phyloP scores from a whole-genome alignment of 2,329 filamentous ascomycete species.

The Chaetomiaceae sp. region DNA sequence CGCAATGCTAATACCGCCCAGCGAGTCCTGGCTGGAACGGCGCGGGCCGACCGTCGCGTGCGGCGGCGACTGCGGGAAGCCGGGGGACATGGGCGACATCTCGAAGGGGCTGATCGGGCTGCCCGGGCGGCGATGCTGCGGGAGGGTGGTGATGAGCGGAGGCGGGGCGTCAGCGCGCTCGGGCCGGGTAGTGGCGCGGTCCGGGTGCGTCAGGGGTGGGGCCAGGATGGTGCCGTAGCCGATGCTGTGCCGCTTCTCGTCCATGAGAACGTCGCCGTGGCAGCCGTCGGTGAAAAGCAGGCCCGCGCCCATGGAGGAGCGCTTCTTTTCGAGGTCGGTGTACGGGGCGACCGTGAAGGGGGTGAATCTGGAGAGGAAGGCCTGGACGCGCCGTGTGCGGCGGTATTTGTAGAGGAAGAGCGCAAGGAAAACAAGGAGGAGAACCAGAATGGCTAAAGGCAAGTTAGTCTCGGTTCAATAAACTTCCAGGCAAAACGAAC shows the following conservation, averaged over 20 bases:
- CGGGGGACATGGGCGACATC: conserved; percentile 15
- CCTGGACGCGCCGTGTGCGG: conserved; percentile 19
- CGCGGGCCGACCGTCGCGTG: conserved; percentile 13
- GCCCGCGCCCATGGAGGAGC: conserved; percentile 21
- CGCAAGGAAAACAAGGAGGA: conserved; percentile 19
- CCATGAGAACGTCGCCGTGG: conserved; percentile 13
- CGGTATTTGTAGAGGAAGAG: conserved; percentile 23
- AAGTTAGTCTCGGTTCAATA: too few species aligned
- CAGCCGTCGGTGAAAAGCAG: conserved; percentile 21
- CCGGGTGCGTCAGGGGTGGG: conserved; percentile 15
- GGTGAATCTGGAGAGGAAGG: conserved; percentile 20
- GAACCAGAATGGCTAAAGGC: conserved; percentile 1
- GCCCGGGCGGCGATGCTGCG: conserved; percentile 1
- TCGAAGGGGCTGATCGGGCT: conserved; percentile 15
- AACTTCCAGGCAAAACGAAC: neutral
- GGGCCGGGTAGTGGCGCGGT: conserved; percentile 9
- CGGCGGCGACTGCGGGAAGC: conserved; percentile 15
- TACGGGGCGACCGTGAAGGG: conserved; percentile 21
- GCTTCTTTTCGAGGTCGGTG: conserved; percentile 17
- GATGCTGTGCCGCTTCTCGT: conserved; percentile 14
- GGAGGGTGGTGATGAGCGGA: conserved; percentile 5
- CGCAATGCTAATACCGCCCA: conserved; percentile 21
- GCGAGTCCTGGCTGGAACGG: conserved; percentile 18
- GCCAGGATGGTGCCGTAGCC: conserved; percentile 18
- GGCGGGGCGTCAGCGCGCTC: conserved; percentile 14